Base-by-base conservation (phyloP, 2,329 filamentous ascomycete species). In the Colletotrichum camelliae region DNA sequence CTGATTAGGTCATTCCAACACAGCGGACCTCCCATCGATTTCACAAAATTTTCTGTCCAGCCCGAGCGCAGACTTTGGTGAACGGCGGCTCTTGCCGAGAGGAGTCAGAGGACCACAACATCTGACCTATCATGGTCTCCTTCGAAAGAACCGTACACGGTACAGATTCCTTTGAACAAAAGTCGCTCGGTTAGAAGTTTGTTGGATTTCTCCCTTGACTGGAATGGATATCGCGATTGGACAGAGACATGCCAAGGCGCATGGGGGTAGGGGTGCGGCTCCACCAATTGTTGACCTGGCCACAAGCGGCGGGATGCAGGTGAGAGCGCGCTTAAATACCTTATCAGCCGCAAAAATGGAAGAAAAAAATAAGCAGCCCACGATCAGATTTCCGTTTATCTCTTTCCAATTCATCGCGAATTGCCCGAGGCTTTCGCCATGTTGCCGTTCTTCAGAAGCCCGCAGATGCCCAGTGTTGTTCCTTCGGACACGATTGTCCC, bases 401-500 rank as follows among this genome's bases (percentile, higher is more conserved):
- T 21, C 4, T 52, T 21, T 13, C 43, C 13, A 4, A 7, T 52
- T 2, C 43, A 52, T 13, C 43, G 43, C 43, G 10, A 3, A 7
- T 52, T 21, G 6, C 43, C 10, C 12, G 43, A 13, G 10, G 7
- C 9, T 33, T 16, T 13, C 4, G 18, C 10, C 18, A 61, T 61
- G 27, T 15, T 61, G 9, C 7, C 29, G 16, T 61, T 61, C 13
- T 13, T 61, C 55, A 33, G 58, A 29, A 61, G 31, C 7, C 58
- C 58, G 18, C 29, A n/a, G 18, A 8, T 13, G 12, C 58, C 29
- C 7, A 12, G 10, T n/a, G 7, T n/a, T 33, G 58, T 61, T 6
- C 55, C 55, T 7, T 13, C 18, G 13, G 78, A 81, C 21, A 72
- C 81, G 4, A 77, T 84, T 15, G 80, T 82, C 8, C 82, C 84